These are phyloP conservation scores for Cymodocea nodosa DNA, from an alignment of 116 monocot genomes.

Conservation along the genomic window DNA sequence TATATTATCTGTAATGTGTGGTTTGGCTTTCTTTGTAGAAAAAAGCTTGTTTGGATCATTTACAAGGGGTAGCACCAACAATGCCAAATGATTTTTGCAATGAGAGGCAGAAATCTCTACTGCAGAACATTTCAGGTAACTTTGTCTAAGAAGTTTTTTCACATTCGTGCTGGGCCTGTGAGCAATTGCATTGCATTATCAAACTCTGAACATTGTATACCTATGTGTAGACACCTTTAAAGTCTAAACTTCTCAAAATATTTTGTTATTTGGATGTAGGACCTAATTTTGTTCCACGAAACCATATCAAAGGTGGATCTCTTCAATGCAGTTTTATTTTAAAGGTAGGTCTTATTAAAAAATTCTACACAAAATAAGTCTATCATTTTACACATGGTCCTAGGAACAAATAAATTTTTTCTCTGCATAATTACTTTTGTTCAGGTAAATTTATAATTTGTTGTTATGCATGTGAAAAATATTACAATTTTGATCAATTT, in stretches of 20 bases:
- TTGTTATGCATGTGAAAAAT: background rate
- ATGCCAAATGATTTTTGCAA: background rate
- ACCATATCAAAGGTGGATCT: conserved; percentile 10
- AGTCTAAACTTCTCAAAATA: background rate
- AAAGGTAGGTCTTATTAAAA: conserved; percentile 25
- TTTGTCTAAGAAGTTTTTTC: background rate
- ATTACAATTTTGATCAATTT: background rate
- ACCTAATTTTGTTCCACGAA: conserved; percentile 13
- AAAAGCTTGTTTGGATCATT: conserved; percentile 24
- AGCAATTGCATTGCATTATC: too few species aligned
- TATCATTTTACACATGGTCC: background rate
- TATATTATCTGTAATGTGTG: background rate
- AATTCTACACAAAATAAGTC: background rate
- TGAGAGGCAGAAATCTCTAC: background rate
- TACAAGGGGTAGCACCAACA: conserved; percentile 6
- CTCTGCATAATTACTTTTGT: too few species aligned
- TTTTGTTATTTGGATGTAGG: conserved; percentile 17
- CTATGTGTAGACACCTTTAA: too few species aligned
- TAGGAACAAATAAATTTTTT: too few species aligned
- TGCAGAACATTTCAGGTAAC: conserved; percentile 1
- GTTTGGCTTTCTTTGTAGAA: conserved; percentile 27
- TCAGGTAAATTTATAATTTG: too few species aligned
- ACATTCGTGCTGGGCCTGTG: background rate
- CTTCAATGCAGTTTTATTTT: conserved; percentile 23
- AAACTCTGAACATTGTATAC: background rate